A percentile compares a stretch with the other conserved stretches of the same genome.
Evolutionary conservation across 768 basidiomycete genomes (phyloP).

Genomic region (Leccinum variicolor): DNA sequence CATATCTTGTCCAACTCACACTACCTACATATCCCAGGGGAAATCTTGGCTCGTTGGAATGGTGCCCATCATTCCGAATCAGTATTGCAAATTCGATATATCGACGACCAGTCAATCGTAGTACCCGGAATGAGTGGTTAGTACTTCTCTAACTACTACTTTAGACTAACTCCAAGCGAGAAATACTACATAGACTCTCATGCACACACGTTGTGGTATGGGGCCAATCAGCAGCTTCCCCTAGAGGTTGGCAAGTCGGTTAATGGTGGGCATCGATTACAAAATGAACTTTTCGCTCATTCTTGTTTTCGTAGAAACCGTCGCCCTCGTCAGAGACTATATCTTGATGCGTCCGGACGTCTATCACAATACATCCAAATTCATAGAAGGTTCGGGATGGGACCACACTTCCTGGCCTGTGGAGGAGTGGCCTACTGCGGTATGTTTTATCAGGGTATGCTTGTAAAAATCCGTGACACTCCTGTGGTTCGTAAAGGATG

Average conservation of each 20-base stretch:
- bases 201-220: conserved; percentile 76
- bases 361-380: conserved; percentile 51
- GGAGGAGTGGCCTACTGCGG: conserved; percentile 64
- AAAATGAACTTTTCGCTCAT: not conserved
- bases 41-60: conserved; percentile 41
- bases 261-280: conserved; percentile 39
- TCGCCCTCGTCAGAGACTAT: conserved; percentile 56
- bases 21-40: conserved; percentile 28
- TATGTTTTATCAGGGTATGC: conserved; percentile 32
- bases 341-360: conserved; percentile 58
- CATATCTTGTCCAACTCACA: conserved; percentile 1
- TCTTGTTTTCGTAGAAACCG: conserved; percentile 47
- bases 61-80: conserved; percentile 18
- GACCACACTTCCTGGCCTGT: conserved; percentile 78
- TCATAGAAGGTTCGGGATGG: conserved; percentile 85
- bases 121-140: conserved; percentile 72
- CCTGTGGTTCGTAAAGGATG: conserved; percentile 44
- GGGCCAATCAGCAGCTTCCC: conserved; percentile 59
- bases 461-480: not conserved
- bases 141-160: conserved; percentile 18
- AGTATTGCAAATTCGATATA: conserved; percentile 43
- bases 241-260: conserved; percentile 60
- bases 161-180: not conserved
- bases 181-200: conserved; percentile 74
- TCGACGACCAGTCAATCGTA: conserved; percentile 55